Conservation (phyloP, 2,329 filamentous ascomycete species). For the Whalleya microplaca region DNA sequence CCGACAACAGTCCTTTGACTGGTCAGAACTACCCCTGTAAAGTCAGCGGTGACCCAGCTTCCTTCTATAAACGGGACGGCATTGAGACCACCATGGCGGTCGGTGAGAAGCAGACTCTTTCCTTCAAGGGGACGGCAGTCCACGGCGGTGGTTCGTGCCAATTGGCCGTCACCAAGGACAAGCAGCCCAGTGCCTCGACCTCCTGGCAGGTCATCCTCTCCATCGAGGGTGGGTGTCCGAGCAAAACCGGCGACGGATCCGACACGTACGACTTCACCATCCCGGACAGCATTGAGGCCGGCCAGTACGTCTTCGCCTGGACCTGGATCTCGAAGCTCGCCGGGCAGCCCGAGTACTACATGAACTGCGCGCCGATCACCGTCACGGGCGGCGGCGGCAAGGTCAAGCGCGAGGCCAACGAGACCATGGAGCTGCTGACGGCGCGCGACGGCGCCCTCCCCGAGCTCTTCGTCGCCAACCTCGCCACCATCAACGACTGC, state of each 20-base stretch:
- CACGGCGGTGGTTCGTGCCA: slow-evolving; percentile 79
- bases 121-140: slow-evolving; percentile 62
- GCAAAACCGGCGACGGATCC: slow-evolving; percentile 44
- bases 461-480: slow-evolving; percentile 70
- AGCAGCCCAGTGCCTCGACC: slow-evolving; percentile 37
- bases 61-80: slow-evolving; percentile 43
- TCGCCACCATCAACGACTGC: slow-evolving; percentile 56
- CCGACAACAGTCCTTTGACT: slow-evolving; percentile 62
- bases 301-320: slow-evolving; percentile 71
- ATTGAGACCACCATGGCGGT: slow-evolving; percentile 47
- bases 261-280: slow-evolving; percentile 61
- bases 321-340: slow-evolving; percentile 72
- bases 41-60: slow-evolving; percentile 37
- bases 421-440: slow-evolving; percentile 42
- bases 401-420: slow-evolving; percentile 29
- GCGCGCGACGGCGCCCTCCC: slow-evolving; percentile 55
- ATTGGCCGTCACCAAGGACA: slow-evolving; percentile 69
- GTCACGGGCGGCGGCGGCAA: slow-evolving; percentile 45
- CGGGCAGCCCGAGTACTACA: slow-evolving; percentile 77
- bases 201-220: slow-evolving; percentile 74
- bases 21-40: slow-evolving; percentile 71
- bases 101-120: slow-evolving; percentile 50
- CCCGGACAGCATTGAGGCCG: slow-evolving; percentile 62
- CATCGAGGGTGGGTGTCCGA: slow-evolving; percentile 70
- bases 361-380: slow-evolving; percentile 72